These are phyloP conservation scores for Penium margaritaceum DNA, from an alignment of 139 green algal genomes.

Conservation along the genomic window DNA sequence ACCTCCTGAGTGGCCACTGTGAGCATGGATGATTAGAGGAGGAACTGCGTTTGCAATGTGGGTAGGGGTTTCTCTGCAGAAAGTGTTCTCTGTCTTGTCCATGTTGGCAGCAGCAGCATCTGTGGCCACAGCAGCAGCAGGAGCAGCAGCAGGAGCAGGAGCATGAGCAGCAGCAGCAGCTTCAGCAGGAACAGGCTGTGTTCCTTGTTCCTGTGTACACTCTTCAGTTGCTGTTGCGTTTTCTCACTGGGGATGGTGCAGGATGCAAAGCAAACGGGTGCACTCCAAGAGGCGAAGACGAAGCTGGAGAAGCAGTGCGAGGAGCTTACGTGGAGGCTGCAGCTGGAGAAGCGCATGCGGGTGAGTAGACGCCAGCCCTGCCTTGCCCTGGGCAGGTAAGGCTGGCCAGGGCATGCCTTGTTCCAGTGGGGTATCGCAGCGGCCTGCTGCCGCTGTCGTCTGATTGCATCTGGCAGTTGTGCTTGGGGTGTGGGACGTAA, in stretches of 20 bases:
- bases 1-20: too few species aligned
- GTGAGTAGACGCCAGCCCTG: too few species aligned
- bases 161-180: neutral
- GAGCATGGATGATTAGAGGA: too few species aligned
- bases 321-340: conserved; percentile 45
- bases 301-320: conserved; percentile 38
- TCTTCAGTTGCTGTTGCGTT: neutral
- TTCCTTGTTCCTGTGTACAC: neutral
- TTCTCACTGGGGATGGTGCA: neutral
- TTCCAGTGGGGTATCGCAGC: too few species aligned
- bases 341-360: conserved; percentile 36
- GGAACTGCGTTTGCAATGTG: too few species aligned
- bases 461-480: too few species aligned
- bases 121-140: neutral
- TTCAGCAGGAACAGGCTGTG: neutral
- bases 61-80: neutral
- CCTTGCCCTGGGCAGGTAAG: too few species aligned
- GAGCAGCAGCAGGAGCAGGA: neutral
- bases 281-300: conserved; percentile 42
- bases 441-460: too few species aligned
- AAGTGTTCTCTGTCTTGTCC: neutral
- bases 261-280: conserved; percentile 36
- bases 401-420: too few species aligned
- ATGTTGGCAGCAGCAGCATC: neutral
- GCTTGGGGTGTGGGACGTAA: too few species aligned